Percentiles rank a stretch among this genome's conserved stretches.
phyloP scores from a whole-genome alignment of 495 filamentous ascomycete genomes.

The Aspergillus sclerotiicarbonarius region DNA sequence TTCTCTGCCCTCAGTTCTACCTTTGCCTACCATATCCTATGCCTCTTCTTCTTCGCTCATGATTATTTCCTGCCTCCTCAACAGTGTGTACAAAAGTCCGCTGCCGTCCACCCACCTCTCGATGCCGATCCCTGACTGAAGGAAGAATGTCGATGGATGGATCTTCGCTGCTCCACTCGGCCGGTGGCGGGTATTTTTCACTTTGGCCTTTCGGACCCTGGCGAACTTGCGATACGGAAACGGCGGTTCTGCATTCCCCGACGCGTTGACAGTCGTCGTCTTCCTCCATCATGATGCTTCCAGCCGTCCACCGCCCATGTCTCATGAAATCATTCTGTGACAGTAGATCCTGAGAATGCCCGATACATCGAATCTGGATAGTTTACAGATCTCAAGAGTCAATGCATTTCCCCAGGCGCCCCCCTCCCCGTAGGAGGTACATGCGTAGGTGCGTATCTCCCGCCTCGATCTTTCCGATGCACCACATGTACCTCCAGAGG shows the following conservation, averaged over 20 bases:
- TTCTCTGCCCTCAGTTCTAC: background rate
- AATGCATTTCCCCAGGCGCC: background rate
- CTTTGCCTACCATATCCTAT: too few species aligned
- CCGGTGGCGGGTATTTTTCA: constrained; percentile 15
- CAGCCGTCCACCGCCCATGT: background rate
- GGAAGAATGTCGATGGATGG: constrained; percentile 12
- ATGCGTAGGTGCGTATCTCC: background rate
- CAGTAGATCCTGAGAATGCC: background rate
- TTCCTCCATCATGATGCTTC: background rate
- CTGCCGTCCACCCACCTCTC: constrained; percentile 6
- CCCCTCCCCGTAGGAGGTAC: too few species aligned
- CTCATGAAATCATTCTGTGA: background rate
- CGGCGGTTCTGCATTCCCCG: background rate
- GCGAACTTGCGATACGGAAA: background rate
- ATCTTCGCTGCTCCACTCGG: constrained; percentile 9
- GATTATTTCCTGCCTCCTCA: background rate
- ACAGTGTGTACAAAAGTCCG: background rate
- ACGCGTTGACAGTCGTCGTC: background rate
- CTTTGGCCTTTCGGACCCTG: constrained; percentile 14
- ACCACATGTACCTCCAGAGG: constrained; percentile 3
- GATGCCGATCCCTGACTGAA: constrained; percentile 20
- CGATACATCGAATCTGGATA: constrained; percentile 1
- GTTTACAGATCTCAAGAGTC: background rate
- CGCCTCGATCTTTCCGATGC: constrained; percentile 7
- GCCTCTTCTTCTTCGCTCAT: too few species aligned